Evolutionary conservation across 1,284 basidiomycete genomes (phyloP), one percentile per base, ranked within the genome.

Genomic region (Moniliella sp.): DNA sequence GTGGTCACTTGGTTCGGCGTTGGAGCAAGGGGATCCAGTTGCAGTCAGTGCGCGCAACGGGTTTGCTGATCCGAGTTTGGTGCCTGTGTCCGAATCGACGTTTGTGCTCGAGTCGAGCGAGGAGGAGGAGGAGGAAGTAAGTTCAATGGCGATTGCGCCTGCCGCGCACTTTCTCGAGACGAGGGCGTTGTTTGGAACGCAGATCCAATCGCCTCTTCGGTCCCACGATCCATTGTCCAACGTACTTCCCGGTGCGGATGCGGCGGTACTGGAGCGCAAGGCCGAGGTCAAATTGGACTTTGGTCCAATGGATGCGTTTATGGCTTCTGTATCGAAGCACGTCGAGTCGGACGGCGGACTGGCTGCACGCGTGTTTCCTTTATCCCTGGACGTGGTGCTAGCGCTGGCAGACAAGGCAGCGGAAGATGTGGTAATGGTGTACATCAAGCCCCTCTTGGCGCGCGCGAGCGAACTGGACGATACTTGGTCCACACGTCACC

Each of bases 301-400:
- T 26, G 15, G 18, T 5, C 23, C 25, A 10, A 31, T 34, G 10
- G 31, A 32, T 15, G 12, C 18, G 3, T 91, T 83, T 61, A 81
- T 93, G 64, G 63, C 64, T 0, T 67, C 69, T 31, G 66, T 84
- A 2, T 55, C 80, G 2, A 61, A 63, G 9, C 67, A 74, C 3
- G 66, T 94, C 8, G 57, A 65, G 3, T 71, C 75, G 25, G 76
- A 93, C 43, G 83, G 83, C 1, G 66, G 73, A 3, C 66, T 76
- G 15, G 80, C 84, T 1, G 73, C 75, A 3, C 68, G 75, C 5
- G 75, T 94, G 7, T 97, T 97, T 53, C 88, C 86, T 0, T 68
- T 72, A 0, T 66, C 69, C 5, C 71, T 78, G 2, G 67, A 71
- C 14, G 78, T 83, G 1, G 61, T 84, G 4, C 53, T 80, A 2